Conservation (phyloP, 345 rosid genomes). For the Psidium guajava region DNA sequence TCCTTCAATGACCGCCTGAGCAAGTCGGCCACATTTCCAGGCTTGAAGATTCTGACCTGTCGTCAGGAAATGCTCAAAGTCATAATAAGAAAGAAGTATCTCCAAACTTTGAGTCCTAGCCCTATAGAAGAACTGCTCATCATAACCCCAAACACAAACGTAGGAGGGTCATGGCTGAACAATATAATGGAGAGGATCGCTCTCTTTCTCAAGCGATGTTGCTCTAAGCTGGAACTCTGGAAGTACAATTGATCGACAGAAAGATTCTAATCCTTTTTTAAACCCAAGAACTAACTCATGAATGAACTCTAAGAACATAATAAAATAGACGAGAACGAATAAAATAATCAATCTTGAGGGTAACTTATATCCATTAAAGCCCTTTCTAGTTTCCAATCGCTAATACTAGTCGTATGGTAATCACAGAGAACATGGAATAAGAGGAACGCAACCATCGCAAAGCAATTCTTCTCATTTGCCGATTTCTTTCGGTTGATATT, state of each 20-base stretch:
- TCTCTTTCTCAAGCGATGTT: too few species aligned
- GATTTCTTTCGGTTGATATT: neutral
- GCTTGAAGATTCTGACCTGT: slow-evolving; percentile 56
- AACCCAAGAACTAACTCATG: too few species aligned
- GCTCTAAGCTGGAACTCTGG: too few species aligned
- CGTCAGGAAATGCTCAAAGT: neutral
- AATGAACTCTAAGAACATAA: too few species aligned
- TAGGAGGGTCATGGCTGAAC: too few species aligned
- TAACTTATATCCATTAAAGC: neutral
- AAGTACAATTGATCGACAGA: too few species aligned
- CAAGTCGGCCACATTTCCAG: slow-evolving; percentile 32
- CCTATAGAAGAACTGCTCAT: too few species aligned
- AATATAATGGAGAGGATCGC: too few species aligned
- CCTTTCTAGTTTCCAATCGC: neutral
- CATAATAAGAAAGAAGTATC: neutral
- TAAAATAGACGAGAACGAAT: too few species aligned
- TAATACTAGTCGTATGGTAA: neutral
- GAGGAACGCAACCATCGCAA: neutral
- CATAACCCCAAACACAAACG: too few species aligned
- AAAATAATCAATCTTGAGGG: neutral
- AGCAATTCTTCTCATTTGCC: neutral
- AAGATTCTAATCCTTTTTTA: too few species aligned
- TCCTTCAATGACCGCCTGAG: slow-evolving; percentile 38
- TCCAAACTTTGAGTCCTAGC: neutral
- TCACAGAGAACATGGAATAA: neutral